These are phyloP conservation scores for Epichloe festucae DNA, from an alignment of 2,329 filamentous ascomycete genomes.

Conservation along the genomic window DNA sequence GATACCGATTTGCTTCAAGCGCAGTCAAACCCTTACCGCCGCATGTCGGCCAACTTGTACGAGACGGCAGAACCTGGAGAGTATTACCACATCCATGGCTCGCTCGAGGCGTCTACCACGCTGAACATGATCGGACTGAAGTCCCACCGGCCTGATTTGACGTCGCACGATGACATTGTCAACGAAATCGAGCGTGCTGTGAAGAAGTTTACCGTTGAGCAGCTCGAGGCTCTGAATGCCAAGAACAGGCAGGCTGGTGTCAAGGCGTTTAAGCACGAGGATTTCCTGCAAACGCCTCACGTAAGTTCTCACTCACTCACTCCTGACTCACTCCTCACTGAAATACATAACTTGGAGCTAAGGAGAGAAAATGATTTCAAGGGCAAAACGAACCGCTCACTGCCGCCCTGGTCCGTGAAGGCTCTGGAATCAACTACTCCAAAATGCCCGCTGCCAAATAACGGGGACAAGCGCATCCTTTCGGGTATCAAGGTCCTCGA, in stretches of 20 bases:
- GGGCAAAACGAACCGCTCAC: slow-evolving; percentile 26
- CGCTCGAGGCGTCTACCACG: slow-evolving; percentile 56
- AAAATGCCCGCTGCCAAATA: slow-evolving; percentile 25
- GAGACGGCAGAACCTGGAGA: slow-evolving; percentile 50
- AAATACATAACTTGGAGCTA: too few species aligned
- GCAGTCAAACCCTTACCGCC: slow-evolving; percentile 58
- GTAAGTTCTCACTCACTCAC: slow-evolving; percentile 11
- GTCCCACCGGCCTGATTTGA: slow-evolving; percentile 45
- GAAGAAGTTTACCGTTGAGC: slow-evolving; percentile 35
- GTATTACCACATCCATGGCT: slow-evolving; percentile 66
- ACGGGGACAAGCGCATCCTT: slow-evolving; percentile 22
- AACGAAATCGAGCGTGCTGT: slow-evolving; percentile 46
- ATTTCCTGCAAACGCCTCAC: slow-evolving; percentile 41
- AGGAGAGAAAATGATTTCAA: too few species aligned
- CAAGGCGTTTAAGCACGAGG: slow-evolving; percentile 43
- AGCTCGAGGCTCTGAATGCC: slow-evolving; percentile 46
- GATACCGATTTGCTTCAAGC: slow-evolving; percentile 60
- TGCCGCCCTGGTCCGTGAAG: slow-evolving; percentile 37
- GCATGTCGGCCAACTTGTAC: slow-evolving; percentile 62
- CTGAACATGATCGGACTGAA: slow-evolving; percentile 58
- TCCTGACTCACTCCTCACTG: too few species aligned
- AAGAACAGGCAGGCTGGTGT: slow-evolving; percentile 46
- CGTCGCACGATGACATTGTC: slow-evolving; percentile 46
- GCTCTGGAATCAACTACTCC: slow-evolving; percentile 37
- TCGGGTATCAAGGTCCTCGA: slow-evolving; percentile 60